A percentile compares a stretch with the other conserved stretches of the same genome.
Evolutionary conservation across 345 rosid species (phyloP).

Genomic region (Hevea brasiliensis): DNA sequence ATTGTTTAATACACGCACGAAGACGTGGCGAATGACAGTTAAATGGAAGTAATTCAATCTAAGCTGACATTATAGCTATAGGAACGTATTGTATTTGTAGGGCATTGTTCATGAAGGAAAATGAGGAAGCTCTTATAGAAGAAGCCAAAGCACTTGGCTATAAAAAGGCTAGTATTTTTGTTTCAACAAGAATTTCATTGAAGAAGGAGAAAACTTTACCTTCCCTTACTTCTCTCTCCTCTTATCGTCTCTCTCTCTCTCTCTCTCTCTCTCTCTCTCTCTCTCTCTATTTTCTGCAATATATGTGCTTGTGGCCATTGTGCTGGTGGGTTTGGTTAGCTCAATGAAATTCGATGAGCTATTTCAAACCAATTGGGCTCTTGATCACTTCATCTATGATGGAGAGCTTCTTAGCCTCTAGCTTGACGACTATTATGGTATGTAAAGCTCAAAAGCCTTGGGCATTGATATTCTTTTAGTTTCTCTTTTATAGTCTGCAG

Average conservation of each 20-base stretch:
- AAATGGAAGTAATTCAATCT: no score
- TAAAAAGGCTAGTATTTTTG: constrained; percentile 22
- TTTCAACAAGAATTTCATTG: not conserved
- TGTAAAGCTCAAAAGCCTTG: no score
- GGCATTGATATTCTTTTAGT: no score
- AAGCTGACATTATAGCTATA: no score
- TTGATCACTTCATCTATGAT: constrained; percentile 67
- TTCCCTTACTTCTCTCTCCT: no score
- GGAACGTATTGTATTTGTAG: no score
- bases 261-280: no score
- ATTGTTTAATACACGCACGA: no score
- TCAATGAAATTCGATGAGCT: constrained; percentile 70
- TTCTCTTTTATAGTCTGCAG: not conserved
- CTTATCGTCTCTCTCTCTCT: not conserved
- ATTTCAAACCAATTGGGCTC: constrained; percentile 83
- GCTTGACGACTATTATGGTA: constrained; percentile 92
- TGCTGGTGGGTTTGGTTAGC: constrained; percentile 38
- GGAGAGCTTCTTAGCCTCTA: constrained; percentile 85
- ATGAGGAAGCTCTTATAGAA: no score
- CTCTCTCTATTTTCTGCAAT: not conserved
- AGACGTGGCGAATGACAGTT: no score
- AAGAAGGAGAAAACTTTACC: not conserved
- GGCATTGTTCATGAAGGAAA: no score
- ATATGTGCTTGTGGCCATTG: constrained; percentile 32
- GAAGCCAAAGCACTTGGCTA: constrained; percentile 42